Evolutionary conservation across 2,329 filamentous ascomycete species (phyloP), one percentile per base, ranked within the genome.

Genomic region (Coniosporium tulheliwenetii): DNA sequence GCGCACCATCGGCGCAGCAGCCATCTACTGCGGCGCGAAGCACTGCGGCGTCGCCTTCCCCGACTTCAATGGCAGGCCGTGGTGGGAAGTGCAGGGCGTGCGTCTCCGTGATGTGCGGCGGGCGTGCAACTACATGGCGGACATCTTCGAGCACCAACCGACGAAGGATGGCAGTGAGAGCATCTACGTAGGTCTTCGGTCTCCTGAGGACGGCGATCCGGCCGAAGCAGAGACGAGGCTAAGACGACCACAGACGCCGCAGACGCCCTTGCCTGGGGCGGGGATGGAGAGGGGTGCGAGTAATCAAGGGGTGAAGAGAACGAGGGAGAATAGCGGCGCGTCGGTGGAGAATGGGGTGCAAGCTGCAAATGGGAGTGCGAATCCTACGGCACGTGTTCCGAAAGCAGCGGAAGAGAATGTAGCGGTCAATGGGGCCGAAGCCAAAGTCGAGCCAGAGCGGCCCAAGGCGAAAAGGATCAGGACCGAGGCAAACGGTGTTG

Each of bases 1-100:
- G 12, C 75, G 78, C 34, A 84, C 85, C 33, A 83, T 96, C 40
- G 86, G 89, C 12, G 81, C 89, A 30, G 80, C 78, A 19, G 80
- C 86, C 13, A 73, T 98, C 19, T 95, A 93, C 62, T 91, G 89
- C 44, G 85, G 84, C 5, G 82, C 84, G 43, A 77, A 78, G 36
- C 79, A 86, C 52, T 81, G 77, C 30, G 70, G 75, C 31, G 70
- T 85, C 30, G 73, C 70, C n/a, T 79, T 96, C 41, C 65, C 69
- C 8, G 80, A 85, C 47, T 84, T 93, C 50, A 67, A 80, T 35
- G 65, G 78, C 39, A 71, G 77, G 50, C 72, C 87, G 0, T 98
- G 91, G 91, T 98, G 89, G 89, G 79, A 79, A 44, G 71, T 75
- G 42, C 64, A 94, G 40, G 75, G 76, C 30, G 82, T 86, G 31